Percentiles rank a stretch among this genome's conserved stretches.
phyloP scores from a whole-genome alignment of 805 yeast species.

The Lachancea kluyveri region DNA sequence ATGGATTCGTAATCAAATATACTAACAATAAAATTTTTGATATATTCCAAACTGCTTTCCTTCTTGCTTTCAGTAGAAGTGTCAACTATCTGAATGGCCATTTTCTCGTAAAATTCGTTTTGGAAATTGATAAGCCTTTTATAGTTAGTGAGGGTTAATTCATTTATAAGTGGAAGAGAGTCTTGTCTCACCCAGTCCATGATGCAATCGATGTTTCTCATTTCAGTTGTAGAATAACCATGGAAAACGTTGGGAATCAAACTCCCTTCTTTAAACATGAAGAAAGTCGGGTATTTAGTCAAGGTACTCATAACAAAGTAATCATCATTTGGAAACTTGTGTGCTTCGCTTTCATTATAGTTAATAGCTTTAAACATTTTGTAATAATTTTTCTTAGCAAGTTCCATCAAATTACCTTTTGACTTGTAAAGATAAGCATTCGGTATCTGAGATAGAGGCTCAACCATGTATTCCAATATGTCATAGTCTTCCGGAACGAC shows the following conservation, averaged over 20 bases:
- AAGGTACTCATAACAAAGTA: conserved; percentile 45
- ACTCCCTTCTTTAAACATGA: conserved; percentile 53
- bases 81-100: conserved; percentile 20
- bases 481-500: conserved; percentile 52
- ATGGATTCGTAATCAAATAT: conserved; percentile 44
- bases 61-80: conserved; percentile 15
- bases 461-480: conserved; percentile 53
- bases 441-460: conserved; percentile 53
- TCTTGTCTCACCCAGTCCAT: conserved; percentile 44
- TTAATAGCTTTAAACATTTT: conserved; percentile 39
- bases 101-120: conserved; percentile 14
- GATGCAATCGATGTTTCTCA: conserved; percentile 44
- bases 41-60: conserved; percentile 20
- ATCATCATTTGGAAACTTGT: conserved; percentile 37
- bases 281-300: conserved; percentile 56
- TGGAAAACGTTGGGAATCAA: conserved; percentile 47
- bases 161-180: conserved; percentile 47
- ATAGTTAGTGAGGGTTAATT: conserved; percentile 38
- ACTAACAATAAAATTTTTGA: conserved; percentile 23
- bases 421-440: conserved; percentile 49
- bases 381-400: conserved; percentile 34
- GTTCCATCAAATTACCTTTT: conserved; percentile 38
- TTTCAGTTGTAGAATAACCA: conserved; percentile 58
- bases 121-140: conserved; percentile 12
- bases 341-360: conserved; percentile 33